These are phyloP conservation scores for Myxozyma neotropica DNA, from an alignment of 805 yeast species.

Conservation along the genomic window DNA sequence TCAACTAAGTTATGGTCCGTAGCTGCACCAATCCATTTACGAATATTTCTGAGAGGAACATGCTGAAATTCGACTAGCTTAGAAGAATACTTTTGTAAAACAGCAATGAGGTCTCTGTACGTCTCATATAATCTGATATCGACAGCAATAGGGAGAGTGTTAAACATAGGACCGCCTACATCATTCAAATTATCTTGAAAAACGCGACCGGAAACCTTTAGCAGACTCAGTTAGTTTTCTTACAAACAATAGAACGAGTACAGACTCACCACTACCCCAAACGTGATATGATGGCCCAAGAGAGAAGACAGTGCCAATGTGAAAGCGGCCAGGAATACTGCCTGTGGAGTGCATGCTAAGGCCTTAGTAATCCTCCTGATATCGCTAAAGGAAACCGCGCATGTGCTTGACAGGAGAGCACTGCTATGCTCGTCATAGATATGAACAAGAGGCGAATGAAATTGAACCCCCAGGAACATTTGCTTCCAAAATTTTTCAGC, in stretches of 20 bases:
- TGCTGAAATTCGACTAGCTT: conserved; percentile 23
- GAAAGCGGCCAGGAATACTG: conserved; percentile 33
- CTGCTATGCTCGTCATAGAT: neutral
- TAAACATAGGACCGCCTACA: conserved; percentile 32
- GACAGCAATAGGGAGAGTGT: conserved; percentile 31
- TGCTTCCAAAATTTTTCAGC: conserved; percentile 20
- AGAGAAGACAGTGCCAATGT: conserved; percentile 14
- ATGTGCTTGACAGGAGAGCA: neutral
- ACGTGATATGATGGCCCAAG: conserved; percentile 4
- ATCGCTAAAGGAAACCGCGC: neutral
- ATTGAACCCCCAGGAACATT: neutral
- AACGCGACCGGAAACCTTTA: conserved; percentile 27
- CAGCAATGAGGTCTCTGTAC: neutral
- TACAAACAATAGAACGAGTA: neutral
- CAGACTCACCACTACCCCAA: conserved; percentile 24
- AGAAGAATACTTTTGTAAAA: conserved; percentile 15
- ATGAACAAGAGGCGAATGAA: neutral
- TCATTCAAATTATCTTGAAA: conserved; percentile 24
- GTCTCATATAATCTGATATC: neutral
- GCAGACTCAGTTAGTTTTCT: neutral
- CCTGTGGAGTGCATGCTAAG: conserved; percentile 32
- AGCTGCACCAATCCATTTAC: conserved; percentile 28
- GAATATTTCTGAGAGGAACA: conserved; percentile 30
- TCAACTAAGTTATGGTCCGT: conserved; percentile 15
- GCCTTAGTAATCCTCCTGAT: conserved; percentile 9